These are phyloP conservation scores for Onygena corvina DNA, from an alignment of 2,329 filamentous ascomycete genomes.

Conservation along the genomic window DNA sequence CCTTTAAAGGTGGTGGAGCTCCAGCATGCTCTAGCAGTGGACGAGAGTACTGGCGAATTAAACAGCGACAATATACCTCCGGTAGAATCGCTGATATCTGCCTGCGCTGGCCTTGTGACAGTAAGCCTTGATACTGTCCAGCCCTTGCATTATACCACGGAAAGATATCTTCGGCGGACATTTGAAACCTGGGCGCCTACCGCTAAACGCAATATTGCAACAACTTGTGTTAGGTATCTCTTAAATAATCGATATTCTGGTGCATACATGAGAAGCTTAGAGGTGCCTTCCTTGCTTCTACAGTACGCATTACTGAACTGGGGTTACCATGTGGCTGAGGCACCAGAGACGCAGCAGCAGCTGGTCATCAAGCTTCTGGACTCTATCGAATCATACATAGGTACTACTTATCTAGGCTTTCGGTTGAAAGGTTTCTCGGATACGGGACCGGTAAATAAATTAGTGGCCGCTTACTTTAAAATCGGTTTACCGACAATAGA, in stretches of 20 bases:
- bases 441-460: neutral
- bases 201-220: constrained; percentile 17
- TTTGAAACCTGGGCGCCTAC: constrained; percentile 19
- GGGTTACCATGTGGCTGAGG: constrained; percentile 16
- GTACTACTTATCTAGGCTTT: too few species aligned
- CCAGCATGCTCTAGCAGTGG: constrained; percentile 23
- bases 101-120: constrained; percentile 19
- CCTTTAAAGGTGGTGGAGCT: constrained; percentile 21
- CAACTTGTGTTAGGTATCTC: constrained; percentile 23
- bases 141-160: constrained; percentile 36
- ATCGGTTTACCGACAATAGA: neutral
- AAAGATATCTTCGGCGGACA: constrained; percentile 36
- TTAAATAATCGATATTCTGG: constrained; percentile 19
- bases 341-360: constrained; percentile 1
- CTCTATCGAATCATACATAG: too few species aligned
- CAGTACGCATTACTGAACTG: constrained; percentile 22
- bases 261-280: too few species aligned
- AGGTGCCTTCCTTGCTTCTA: constrained; percentile 19
- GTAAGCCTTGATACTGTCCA: constrained; percentile 17
- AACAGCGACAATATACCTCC: constrained; percentile 20
- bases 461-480: neutral
- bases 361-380: too few species aligned
- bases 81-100: constrained; percentile 13
- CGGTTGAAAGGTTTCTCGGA: too few species aligned
- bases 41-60: constrained; percentile 16